These are phyloP conservation scores for Alectoria sarmentosa DNA, from an alignment of 495 filamentous ascomycete genomes.

Conservation along the genomic window DNA sequence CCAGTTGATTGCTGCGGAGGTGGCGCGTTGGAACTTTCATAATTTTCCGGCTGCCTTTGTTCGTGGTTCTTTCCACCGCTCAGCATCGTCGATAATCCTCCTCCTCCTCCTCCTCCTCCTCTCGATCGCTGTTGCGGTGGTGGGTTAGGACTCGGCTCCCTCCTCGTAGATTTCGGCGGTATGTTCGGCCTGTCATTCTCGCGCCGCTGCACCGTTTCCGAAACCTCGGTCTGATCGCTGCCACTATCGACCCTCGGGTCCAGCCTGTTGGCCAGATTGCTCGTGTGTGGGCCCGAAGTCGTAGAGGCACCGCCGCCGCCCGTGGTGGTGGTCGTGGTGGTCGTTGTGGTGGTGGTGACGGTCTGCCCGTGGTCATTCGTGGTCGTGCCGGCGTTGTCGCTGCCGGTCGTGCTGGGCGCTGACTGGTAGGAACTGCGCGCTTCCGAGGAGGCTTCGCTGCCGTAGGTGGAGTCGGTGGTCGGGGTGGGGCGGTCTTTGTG, in stretches of 20 bases:
- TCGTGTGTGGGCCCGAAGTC: constrained; percentile 17
- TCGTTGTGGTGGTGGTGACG: constrained; percentile 27
- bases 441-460: constrained; percentile 17
- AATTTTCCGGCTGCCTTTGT: neutral
- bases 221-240: constrained; percentile 14
- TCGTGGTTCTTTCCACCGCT: neutral
- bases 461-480: constrained; percentile 24
- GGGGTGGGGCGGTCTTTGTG: constrained; percentile 22
- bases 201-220: constrained; percentile 10
- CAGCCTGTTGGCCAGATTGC: constrained; percentile 15
- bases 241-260: constrained; percentile 19
- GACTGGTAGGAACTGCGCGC: constrained; percentile 17
- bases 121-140: constrained; percentile 9
- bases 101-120: neutral
- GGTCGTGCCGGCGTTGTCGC: constrained; percentile 14
- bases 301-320: constrained; percentile 15
- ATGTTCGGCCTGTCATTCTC: constrained; percentile 16
- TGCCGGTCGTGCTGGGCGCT: constrained; percentile 15
- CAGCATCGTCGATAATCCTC: constrained; percentile 4
- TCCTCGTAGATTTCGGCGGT: constrained; percentile 15
- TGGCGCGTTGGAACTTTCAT: constrained; percentile 1
- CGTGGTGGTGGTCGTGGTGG: constrained; percentile 25
- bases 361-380: constrained; percentile 23
- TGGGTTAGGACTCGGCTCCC: constrained; percentile 22
- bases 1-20: neutral